Evolutionary conservation across 2,329 filamentous ascomycete genomes (phyloP).

Genomic region (Microdochium nivale): DNA sequence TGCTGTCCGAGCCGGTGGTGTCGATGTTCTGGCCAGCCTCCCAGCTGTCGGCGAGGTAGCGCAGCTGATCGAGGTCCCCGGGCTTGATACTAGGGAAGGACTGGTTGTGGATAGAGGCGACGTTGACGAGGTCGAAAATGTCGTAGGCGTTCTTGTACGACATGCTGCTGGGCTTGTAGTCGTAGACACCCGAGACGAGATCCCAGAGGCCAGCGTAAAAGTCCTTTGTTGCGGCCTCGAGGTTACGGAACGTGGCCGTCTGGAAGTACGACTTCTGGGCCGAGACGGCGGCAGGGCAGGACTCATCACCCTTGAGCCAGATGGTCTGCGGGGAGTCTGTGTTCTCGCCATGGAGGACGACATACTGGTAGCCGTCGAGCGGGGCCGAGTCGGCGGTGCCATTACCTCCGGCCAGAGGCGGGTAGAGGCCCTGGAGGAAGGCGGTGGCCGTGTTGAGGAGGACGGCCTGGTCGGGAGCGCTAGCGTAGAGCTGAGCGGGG

Average conservation of each 20-base stretch:
- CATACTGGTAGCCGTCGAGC: slow-evolving; percentile 74
- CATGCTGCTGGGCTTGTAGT: slow-evolving; percentile 32
- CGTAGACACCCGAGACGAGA: slow-evolving; percentile 45
- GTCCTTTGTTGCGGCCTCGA: slow-evolving; percentile 42
- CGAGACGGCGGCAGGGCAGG: slow-evolving; percentile 44
- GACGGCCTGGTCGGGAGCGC: slow-evolving; percentile 66
- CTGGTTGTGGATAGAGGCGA: slow-evolving; percentile 50
- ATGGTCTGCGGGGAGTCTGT: slow-evolving; percentile 44
- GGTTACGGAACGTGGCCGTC: slow-evolving; percentile 34
- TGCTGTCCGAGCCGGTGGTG: slow-evolving; percentile 49
- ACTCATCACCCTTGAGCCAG: slow-evolving; percentile 51
- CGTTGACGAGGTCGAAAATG: slow-evolving; percentile 55
- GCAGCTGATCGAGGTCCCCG: slow-evolving; percentile 50
- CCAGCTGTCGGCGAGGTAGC: slow-evolving; percentile 67
- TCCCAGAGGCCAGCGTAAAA: slow-evolving; percentile 50
- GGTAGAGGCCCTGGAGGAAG: slow-evolving; percentile 83
- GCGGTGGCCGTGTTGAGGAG: slow-evolving; percentile 71
- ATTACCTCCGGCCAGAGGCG: slow-evolving; percentile 38
- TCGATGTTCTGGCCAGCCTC: slow-evolving; percentile 83
- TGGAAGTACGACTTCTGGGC: slow-evolving; percentile 47
- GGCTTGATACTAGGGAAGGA: slow-evolving; percentile 40
- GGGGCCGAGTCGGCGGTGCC: slow-evolving; percentile 58
- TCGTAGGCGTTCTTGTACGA: slow-evolving; percentile 53
- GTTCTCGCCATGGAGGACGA: slow-evolving; percentile 59
- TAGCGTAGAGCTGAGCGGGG: slow-evolving; percentile 61